Evolutionary conservation across 441 rosid genomes (phyloP), one percentile per base, ranked within the genome.

Genomic region (Kokia cookei): DNA sequence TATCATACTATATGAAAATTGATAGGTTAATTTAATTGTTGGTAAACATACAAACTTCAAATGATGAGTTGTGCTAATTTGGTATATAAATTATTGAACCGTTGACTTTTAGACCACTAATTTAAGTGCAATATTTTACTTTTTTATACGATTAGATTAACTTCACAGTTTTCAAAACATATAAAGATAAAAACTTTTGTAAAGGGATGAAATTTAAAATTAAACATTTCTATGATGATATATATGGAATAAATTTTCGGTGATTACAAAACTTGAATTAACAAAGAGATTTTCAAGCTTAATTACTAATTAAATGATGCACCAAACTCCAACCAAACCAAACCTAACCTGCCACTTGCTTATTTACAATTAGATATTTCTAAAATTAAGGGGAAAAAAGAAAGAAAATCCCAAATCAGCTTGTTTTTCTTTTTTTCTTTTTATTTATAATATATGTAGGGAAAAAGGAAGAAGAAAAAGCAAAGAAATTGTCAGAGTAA

Each of bases 401-500:
- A 60, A 60, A 29, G 9, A 60, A 59, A 68, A 32, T 35, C 59
- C 58, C 50, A 72, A 76, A 74, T 14, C 10, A 27, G 5, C 5
- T 7, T 19, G n/a, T 29, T 54, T 2, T 8, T 1, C 9, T 60
- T 29, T 13, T 32, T 29, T 26, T n/a, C 9, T 0, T 2, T 17
- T 27, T 26, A 17, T 35, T 32, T 5, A 54, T 13, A 69, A 12
- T 12, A 58, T 11, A 5, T 29, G 7, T 14, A 13, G 6, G 4
- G 0, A 60, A 14, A 51, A 3, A 58, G 45, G 48, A 73, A 62
- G 9, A 71, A 53, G 4, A 27, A 65, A 72, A 82, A 81, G 78
- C 73, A 69, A 76, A 71, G 17, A 74, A 80, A 75, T 80, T 73
- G 83, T 75, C 77, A 84, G 84, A 77, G 73, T 50, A 82, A 62